Evolutionary conservation across 805 yeast species (phyloP).

Genomic region (Monosporozyma unispora): DNA sequence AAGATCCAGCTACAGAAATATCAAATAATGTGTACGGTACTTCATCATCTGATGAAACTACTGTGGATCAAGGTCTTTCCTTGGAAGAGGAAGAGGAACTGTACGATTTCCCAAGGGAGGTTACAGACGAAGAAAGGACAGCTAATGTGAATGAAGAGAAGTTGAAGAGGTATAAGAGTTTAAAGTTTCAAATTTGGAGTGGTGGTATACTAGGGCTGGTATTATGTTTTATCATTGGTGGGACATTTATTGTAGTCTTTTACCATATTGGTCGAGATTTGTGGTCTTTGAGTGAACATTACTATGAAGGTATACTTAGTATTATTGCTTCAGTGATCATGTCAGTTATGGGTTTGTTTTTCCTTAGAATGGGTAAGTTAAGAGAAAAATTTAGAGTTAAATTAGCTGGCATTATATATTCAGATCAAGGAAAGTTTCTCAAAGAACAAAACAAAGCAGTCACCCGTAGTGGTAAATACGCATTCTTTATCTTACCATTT

Average conservation of each 20-base stretch:
- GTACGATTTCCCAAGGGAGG: conserved; percentile 10
- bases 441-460: conserved; percentile 18
- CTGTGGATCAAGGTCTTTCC: not conserved
- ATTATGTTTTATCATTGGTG: conserved; percentile 66
- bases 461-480: conserved; percentile 46
- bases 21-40: not conserved
- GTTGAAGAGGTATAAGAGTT: conserved; percentile 32
- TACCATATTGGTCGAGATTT: conserved; percentile 73
- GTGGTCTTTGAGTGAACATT: conserved; percentile 80
- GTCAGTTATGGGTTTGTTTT: conserved; percentile 78
- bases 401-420: conserved; percentile 36
- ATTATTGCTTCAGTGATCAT: conserved; percentile 70
- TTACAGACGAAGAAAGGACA: conserved; percentile 3
- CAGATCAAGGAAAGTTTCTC: conserved; percentile 21
- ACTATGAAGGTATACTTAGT: conserved; percentile 83
- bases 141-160: conserved; percentile 21
- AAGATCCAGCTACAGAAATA: not conserved
- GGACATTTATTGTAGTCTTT: conserved; percentile 57
- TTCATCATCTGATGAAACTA: not conserved
- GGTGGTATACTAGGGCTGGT: conserved; percentile 70
- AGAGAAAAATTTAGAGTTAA: conserved; percentile 74
- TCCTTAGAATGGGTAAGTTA: conserved; percentile 70
- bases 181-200: conserved; percentile 66
- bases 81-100: conserved; percentile 27
- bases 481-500: conserved; percentile 70